Conservation (phyloP, 2,329 filamentous ascomycete genomes). For the Ilyonectria destructans region DNA sequence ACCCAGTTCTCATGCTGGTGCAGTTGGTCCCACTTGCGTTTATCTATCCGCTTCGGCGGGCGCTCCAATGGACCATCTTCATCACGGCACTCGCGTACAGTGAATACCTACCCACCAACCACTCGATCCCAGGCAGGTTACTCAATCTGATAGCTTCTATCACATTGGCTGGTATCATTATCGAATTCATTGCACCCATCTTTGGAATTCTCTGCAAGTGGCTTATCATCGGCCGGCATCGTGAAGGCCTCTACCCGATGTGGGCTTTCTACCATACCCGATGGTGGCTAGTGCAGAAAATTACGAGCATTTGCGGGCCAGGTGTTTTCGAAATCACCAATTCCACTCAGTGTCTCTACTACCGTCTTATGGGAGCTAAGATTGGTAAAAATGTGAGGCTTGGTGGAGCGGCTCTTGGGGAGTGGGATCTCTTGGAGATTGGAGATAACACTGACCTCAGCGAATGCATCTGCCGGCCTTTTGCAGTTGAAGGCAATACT, state of each 20-base stretch:
- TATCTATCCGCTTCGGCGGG: constrained; percentile 67
- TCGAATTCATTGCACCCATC: constrained; percentile 60
- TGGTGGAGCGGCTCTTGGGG: constrained; percentile 62
- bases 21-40: constrained; percentile 67
- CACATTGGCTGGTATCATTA: constrained; percentile 58
- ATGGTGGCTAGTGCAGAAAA: constrained; percentile 74
- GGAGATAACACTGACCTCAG: constrained; percentile 65
- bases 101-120: constrained; percentile 58
- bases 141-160: constrained; percentile 65
- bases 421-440: constrained; percentile 71
- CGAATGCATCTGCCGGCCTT: constrained; percentile 66
- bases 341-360: constrained; percentile 61
- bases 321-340: constrained; percentile 63
- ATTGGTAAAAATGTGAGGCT: constrained; percentile 68
- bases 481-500: constrained; percentile 70
- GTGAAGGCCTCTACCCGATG: constrained; percentile 71
- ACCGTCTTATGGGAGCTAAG: constrained; percentile 67
- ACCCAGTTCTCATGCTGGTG: constrained; percentile 63
- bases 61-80: constrained; percentile 68
- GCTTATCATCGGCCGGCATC: constrained; percentile 68
- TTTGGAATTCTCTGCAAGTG: constrained; percentile 69
- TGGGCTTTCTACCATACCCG: constrained; percentile 72
- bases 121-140: constrained; percentile 61
- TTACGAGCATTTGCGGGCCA: constrained; percentile 64
- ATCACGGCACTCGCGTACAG: constrained; percentile 63